Conservation (phyloP, 345 rosid species). For the Geranium rotundifolium region DNA sequence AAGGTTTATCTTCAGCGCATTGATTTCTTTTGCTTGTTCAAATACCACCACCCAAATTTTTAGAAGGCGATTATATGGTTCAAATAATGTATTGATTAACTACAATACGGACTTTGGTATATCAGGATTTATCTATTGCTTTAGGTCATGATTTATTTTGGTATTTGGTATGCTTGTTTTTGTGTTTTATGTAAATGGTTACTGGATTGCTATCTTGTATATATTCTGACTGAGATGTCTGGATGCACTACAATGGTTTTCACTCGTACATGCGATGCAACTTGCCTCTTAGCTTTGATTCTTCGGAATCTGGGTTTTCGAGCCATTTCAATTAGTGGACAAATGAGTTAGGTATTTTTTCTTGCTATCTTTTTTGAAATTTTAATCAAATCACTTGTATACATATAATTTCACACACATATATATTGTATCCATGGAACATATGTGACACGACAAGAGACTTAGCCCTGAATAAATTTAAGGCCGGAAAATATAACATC, state of each 20-base stretch:
- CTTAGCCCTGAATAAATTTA: slow-evolving; percentile 84
- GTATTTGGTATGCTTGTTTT: background rate
- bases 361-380: too few relatives aligned
- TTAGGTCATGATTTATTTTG: background rate
- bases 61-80: too few relatives aligned
- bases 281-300: slow-evolving; percentile 60
- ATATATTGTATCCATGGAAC: background rate
- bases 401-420: too few relatives aligned
- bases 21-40: too few relatives aligned
- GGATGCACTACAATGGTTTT: slow-evolving; percentile 82
- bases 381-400: too few relatives aligned
- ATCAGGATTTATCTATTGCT: background rate
- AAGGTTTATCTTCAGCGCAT: slow-evolving; percentile 40
- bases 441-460: slow-evolving; percentile 57
- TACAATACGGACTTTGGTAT: too few relatives aligned
- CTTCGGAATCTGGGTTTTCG: slow-evolving; percentile 80
- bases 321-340: slow-evolving; percentile 96
- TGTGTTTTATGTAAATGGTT: slow-evolving; percentile 9
- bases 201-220: slow-evolving; percentile 90
- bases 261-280: slow-evolving; percentile 89
- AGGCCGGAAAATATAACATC: too few relatives aligned
- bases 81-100: too few relatives aligned
- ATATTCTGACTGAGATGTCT: slow-evolving; percentile 60
- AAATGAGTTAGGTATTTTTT: slow-evolving; percentile 69
- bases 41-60: too few relatives aligned